Evolutionary conservation across 768 basidiomycete species (phyloP).

Genomic region (Termitomyces eurrhizus): DNA sequence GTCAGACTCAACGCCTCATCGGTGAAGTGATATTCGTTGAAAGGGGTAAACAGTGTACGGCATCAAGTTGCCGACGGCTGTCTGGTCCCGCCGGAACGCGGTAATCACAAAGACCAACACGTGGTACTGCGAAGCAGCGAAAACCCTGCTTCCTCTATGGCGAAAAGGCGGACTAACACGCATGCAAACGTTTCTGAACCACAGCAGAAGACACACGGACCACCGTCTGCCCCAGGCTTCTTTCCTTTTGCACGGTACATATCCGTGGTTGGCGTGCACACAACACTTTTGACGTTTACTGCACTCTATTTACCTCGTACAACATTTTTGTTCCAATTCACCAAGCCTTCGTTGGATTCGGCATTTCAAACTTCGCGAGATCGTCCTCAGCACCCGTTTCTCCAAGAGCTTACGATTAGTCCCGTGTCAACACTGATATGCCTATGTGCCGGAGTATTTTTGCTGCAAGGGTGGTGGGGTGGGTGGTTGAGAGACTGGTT

Average conservation of each 20-base stretch:
- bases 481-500: constrained; percentile 61
- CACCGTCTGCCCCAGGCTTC: constrained; percentile 4
- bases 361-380: constrained; percentile 42
- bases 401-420: constrained; percentile 59
- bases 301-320: constrained; percentile 71
- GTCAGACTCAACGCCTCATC: no score
- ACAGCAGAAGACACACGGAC: not conserved
- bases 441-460: constrained; percentile 46
- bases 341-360: constrained; percentile 25
- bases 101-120: not conserved
- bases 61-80: not conserved
- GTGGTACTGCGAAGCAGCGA: not conserved
- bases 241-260: constrained; percentile 48
- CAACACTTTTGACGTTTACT: constrained; percentile 59
- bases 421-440: constrained; percentile 57
- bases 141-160: not conserved
- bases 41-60: not conserved
- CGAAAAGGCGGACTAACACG: constrained; percentile 4
- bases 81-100: not conserved
- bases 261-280: constrained; percentile 65
- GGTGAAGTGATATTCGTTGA: not conserved
- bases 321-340: constrained; percentile 38
- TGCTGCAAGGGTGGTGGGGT: constrained; percentile 72
- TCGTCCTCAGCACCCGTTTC: constrained; percentile 67
- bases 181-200: not conserved